Conservation (phyloP, 768 basidiomycete species). For the Rossbeevera mucosa region DNA sequence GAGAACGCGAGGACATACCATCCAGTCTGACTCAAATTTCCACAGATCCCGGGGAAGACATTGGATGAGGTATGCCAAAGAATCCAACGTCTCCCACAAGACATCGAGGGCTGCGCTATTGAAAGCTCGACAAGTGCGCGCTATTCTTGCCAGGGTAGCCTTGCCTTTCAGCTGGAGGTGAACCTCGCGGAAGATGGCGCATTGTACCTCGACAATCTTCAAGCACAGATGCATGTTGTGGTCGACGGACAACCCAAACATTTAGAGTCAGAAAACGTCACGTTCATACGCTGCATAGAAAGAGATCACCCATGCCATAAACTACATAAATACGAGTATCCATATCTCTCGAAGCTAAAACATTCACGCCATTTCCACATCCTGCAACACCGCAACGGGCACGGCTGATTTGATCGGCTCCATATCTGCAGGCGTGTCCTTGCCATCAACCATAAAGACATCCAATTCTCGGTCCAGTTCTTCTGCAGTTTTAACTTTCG, state of each 20-base stretch:
- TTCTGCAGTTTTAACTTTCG: constrained; percentile 69
- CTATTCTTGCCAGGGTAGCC: constrained; percentile 18
- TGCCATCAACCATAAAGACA: constrained; percentile 63
- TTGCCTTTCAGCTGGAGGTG: neutral
- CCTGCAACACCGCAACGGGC: constrained; percentile 27
- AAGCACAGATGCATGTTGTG: constrained; percentile 24
- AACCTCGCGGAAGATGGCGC: constrained; percentile 18
- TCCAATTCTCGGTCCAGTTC: constrained; percentile 89
- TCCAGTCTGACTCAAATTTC: constrained; percentile 9
- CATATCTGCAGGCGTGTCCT: constrained; percentile 20
- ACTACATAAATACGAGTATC: constrained; percentile 18
- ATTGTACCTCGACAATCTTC: constrained; percentile 26
- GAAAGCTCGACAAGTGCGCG: constrained; percentile 25
- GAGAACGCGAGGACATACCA: constrained; percentile 11
- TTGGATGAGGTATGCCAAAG: constrained; percentile 19
- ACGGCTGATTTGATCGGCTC: constrained; percentile 11
- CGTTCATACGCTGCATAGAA: neutral
- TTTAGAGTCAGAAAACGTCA: neutral
- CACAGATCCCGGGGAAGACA: constrained; percentile 29
- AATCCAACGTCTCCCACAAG: constrained; percentile 21
- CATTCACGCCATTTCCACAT: constrained; percentile 53
- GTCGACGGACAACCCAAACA: neutral
- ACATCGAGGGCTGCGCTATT: constrained; percentile 21
- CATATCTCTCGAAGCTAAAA: neutral
- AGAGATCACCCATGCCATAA: constrained; percentile 7